phyloP scores from a whole-genome alignment of 352 stramenopile genomes.

The Globisporangium heterothallicum region DNA sequence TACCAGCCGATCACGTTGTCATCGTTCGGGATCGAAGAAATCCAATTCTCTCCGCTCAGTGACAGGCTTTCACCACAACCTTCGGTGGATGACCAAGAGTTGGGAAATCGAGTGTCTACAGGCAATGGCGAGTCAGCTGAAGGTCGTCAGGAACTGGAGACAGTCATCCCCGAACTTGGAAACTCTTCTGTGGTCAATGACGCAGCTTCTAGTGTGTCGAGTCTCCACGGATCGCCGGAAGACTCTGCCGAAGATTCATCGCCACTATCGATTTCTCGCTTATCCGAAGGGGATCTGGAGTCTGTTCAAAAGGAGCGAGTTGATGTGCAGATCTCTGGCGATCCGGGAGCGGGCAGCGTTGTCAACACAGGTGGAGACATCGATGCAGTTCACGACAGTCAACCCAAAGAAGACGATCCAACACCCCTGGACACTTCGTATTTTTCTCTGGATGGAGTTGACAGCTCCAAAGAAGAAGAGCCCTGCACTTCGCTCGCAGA shows the following conservation, averaged over 20 bases:
- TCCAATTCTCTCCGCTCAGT: slow-evolving; percentile 32
- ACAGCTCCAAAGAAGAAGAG: not conserved
- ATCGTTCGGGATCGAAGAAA: slow-evolving; percentile 38
- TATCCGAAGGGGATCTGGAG: not conserved
- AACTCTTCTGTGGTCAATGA: not conserved
- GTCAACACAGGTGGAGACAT: not conserved
- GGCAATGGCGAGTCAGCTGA: not conserved
- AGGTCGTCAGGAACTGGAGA: not conserved
- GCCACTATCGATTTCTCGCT: not conserved
- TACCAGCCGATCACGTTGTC: slow-evolving; percentile 33
- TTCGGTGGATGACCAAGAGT: not conserved
- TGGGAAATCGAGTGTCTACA: not conserved
- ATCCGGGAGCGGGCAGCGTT: too few relatives aligned
- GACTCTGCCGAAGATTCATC: not conserved
- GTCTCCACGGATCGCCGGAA: not conserved
- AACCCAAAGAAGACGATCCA: not conserved
- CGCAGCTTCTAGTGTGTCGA: not conserved
- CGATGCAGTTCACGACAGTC: not conserved
- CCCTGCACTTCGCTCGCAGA: not conserved
- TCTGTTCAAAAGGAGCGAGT: not conserved
- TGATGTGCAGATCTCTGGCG: not conserved
- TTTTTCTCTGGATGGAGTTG: not conserved
- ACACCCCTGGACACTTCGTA: not conserved
- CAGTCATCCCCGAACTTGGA: not conserved
- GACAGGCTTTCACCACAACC: not conserved